Conservation (phyloP, 2,329 filamentous ascomycete species). For the Botrytis porri region DNA sequence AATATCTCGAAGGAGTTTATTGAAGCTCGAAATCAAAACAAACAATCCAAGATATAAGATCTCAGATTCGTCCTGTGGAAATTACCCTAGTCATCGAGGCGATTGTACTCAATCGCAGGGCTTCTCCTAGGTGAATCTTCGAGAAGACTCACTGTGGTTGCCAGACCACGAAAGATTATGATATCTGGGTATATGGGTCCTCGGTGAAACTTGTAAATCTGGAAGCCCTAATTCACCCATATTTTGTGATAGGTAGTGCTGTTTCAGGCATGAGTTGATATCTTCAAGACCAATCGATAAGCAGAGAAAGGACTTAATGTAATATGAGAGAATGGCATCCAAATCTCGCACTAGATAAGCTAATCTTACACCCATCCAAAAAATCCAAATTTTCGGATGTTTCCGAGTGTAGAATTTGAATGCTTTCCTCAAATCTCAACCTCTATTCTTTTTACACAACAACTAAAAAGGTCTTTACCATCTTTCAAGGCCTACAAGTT, state of each 20-base stretch:
- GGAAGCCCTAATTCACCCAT: not conserved
- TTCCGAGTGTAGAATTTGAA: not conserved
- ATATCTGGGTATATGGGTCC: not conserved
- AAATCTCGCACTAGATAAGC: not conserved
- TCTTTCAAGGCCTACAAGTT: no score
- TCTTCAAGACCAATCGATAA: not conserved
- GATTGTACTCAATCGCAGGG: not conserved
- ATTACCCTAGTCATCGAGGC: not conserved
- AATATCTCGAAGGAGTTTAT: slow-evolving; percentile 9
- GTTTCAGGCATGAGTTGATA: not conserved
- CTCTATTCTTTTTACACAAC: not conserved
- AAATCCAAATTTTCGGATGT: not conserved
- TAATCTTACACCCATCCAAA: not conserved
- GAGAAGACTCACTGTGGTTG: not conserved
- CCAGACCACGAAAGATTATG: not conserved
- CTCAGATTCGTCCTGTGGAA: not conserved
- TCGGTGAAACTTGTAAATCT: not conserved
- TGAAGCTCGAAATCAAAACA: not conserved
- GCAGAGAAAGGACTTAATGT: not conserved
- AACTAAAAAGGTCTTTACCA: not conserved
- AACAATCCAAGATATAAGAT: not conserved
- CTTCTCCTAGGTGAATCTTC: not conserved
- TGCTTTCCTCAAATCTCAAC: not conserved
- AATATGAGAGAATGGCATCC: not conserved
- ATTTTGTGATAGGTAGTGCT: not conserved